Evolutionary conservation across 2,329 filamentous ascomycete genomes (phyloP).

Genomic region (Exophiala calicioides): DNA sequence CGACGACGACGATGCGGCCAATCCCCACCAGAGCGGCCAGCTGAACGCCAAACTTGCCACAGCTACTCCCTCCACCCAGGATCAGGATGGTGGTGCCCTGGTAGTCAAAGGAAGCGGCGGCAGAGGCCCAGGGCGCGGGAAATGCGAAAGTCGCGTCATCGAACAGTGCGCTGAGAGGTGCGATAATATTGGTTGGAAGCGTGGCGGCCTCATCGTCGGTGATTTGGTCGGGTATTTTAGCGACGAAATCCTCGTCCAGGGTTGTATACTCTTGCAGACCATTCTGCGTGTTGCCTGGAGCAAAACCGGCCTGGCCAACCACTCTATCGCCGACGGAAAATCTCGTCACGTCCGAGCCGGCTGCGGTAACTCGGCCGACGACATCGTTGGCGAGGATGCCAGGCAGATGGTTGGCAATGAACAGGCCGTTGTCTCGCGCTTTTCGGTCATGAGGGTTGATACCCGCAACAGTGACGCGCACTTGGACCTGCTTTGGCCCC

Average conservation of each 20-base stretch:
- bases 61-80: constrained; percentile 33
- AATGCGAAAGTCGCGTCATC: constrained; percentile 34
- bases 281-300: constrained; percentile 2
- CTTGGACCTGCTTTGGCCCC: constrained; percentile 37
- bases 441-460: constrained; percentile 44
- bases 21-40: constrained; percentile 35
- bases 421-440: constrained; percentile 40
- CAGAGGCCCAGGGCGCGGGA: constrained; percentile 25
- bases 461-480: constrained; percentile 41
- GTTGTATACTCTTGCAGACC: constrained; percentile 45
- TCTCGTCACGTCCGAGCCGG: constrained; percentile 32
- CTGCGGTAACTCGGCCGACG: constrained; percentile 37
- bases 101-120: constrained; percentile 27
- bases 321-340: constrained; percentile 37
- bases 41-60: constrained; percentile 32
- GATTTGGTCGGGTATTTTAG: constrained; percentile 38
- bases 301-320: constrained; percentile 33
- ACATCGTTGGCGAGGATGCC: constrained; percentile 40
- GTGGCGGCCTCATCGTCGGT: constrained; percentile 42
- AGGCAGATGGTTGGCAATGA: constrained; percentile 36
- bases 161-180: constrained; percentile 41
- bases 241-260: constrained; percentile 34
- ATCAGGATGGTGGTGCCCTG: constrained; percentile 27
- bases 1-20: constrained; percentile 43
- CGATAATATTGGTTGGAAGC: constrained; percentile 40